A percentile compares a stretch with the other conserved stretches of the same genome.
These are phyloP conservation scores for Starmerella gropengiesseri DNA, from an alignment of 805 yeast genomes.

Conservation along the genomic window DNA sequence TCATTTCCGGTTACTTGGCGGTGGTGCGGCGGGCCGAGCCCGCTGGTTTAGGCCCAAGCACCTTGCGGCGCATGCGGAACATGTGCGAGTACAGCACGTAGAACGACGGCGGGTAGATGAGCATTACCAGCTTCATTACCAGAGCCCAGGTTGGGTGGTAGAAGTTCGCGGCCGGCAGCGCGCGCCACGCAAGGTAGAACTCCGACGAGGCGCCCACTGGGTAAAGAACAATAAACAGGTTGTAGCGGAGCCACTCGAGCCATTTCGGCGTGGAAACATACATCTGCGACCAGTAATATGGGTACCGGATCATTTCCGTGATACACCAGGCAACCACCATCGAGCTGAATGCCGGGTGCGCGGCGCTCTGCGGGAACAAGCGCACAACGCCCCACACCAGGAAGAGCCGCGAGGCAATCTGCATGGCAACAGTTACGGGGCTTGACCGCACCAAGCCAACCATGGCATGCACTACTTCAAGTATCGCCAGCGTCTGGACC, in stretches of 20 bases:
- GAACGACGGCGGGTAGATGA: constrained; percentile 76
- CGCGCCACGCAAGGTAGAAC: constrained; percentile 52
- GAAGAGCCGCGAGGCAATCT: constrained; percentile 74
- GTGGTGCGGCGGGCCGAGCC: constrained; percentile 4
- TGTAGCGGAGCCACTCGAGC: constrained; percentile 69
- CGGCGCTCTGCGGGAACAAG: constrained; percentile 61
- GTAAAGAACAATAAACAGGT: constrained; percentile 68
- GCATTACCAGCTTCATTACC: constrained; percentile 45
- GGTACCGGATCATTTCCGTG: constrained; percentile 84
- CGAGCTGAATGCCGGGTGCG: constrained; percentile 44
- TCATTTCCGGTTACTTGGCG: not conserved
- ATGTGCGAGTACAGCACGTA: constrained; percentile 76
- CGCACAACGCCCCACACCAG: constrained; percentile 75
- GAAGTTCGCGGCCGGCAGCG: constrained; percentile 54
- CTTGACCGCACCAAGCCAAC: constrained; percentile 81
- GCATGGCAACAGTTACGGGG: constrained; percentile 68
- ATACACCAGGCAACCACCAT: constrained; percentile 80
- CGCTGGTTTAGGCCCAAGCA: constrained; percentile 27
- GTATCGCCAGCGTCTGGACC: constrained; percentile 68
- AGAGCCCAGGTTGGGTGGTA: constrained; percentile 41
- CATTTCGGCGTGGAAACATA: constrained; percentile 47
- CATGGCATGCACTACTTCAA: constrained; percentile 70
- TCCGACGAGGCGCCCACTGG: constrained; percentile 92
- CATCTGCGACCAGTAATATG: constrained; percentile 58
- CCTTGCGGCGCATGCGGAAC: constrained; percentile 79